Evolutionary conservation across 2,329 filamentous ascomycete genomes (phyloP).

Genomic region (Cytospora paraplurivora): DNA sequence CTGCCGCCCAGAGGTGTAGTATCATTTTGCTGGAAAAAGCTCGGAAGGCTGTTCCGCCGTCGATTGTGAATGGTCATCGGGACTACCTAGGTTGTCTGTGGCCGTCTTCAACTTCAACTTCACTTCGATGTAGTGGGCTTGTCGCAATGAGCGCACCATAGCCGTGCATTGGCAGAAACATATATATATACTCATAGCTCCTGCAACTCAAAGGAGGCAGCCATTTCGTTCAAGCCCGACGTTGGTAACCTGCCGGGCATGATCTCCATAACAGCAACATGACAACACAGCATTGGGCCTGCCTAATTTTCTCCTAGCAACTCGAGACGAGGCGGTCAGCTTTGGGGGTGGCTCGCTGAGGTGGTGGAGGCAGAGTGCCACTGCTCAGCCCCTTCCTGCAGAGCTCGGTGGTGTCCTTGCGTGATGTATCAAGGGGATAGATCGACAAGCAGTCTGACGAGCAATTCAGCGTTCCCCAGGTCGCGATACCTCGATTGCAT

Average conservation of each 20-base stretch:
- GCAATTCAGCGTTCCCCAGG: not conserved
- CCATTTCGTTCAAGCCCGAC: conserved; percentile 16
- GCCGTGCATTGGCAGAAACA: not conserved
- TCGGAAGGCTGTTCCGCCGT: not conserved
- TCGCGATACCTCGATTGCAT: not conserved
- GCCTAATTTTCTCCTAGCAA: not conserved
- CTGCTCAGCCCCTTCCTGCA: conserved; percentile 16
- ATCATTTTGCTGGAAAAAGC: not conserved
- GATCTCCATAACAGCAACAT: conserved; percentile 2
- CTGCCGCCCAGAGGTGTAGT: not conserved
- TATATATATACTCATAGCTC: not conserved
- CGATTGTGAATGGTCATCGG: not conserved
- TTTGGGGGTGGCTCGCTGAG: conserved; percentile 8
- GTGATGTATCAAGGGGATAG: not conserved
- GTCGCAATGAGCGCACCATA: not conserved
- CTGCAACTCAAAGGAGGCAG: not conserved
- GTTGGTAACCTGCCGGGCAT: not conserved
- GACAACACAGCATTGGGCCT: not conserved
- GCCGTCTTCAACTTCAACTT: not conserved
- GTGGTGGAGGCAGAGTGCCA: conserved; percentile 4
- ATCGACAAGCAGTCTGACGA: not conserved
- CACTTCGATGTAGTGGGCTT: not conserved
- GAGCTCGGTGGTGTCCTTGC: not conserved
- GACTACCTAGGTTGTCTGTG: not conserved
- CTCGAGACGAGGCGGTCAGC: conserved; percentile 3